Evolutionary conservation across 2,329 filamentous ascomycete species (phyloP).

Genomic region (Fusarium circinatum): DNA sequence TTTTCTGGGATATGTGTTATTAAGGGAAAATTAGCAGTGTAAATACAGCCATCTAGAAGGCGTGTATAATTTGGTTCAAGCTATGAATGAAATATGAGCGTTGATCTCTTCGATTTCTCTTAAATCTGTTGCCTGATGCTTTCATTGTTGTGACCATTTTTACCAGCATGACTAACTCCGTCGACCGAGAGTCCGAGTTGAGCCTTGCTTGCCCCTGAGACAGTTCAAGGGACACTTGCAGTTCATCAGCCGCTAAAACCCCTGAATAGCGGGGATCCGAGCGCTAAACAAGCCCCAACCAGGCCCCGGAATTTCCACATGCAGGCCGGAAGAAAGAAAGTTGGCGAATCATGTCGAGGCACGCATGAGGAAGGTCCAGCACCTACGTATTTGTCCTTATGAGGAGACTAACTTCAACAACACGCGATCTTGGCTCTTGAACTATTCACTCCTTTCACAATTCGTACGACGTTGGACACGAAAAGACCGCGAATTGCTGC

Average conservation of each 20-base stretch:
- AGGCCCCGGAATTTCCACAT: conserved; percentile 29
- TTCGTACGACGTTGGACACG: neutral
- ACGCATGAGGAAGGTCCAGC: conserved; percentile 17
- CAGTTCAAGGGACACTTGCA: conserved; percentile 15
- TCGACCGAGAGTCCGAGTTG: neutral
- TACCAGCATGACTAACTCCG: neutral
- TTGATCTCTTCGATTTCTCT: neutral
- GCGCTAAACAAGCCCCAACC: conserved; percentile 26
- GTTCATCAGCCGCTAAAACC: conserved; percentile 26
- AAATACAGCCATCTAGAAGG: conserved; percentile 16
- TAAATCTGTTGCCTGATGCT: neutral
- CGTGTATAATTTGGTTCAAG: conserved; percentile 15
- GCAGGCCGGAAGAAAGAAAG: conserved; percentile 17
- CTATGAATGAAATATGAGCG: conserved; percentile 20
- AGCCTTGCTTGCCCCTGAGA: conserved; percentile 31
- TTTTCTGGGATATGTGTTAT: conserved; percentile 9
- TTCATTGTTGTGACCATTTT: neutral
- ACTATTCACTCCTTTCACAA: conserved; percentile 1
- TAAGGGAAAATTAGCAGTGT: conserved; percentile 17
- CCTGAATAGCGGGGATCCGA: conserved; percentile 32
- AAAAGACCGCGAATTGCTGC: neutral
- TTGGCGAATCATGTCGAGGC: conserved; percentile 21
- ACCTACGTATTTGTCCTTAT: conserved; percentile 24
- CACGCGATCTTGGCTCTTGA: conserved; percentile 14
- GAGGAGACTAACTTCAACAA: conserved; percentile 23